Conservation (phyloP, 805 yeast genomes). For the Priceomyces haplophilus region DNA sequence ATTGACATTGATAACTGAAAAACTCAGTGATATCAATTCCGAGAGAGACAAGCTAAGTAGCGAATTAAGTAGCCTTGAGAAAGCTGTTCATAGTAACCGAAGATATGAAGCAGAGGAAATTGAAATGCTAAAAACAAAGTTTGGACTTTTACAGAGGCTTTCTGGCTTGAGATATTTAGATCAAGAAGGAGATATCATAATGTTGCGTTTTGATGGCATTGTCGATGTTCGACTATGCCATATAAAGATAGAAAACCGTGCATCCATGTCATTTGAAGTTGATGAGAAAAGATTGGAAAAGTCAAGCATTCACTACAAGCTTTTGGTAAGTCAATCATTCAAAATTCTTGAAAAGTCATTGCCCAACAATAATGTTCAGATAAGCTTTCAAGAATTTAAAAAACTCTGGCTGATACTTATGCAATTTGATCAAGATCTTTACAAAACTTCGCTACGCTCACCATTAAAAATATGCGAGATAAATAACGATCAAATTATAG, state of each 20-base stretch:
- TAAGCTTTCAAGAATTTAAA: slow-evolving; percentile 7
- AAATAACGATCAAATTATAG: slow-evolving; percentile 8
- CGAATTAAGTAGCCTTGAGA: slow-evolving; percentile 11
- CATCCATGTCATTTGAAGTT: neutral
- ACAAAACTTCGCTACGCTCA: slow-evolving; percentile 24
- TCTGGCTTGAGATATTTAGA: slow-evolving; percentile 21
- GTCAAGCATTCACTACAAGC: neutral
- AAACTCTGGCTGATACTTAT: slow-evolving; percentile 17
- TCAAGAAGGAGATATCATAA: slow-evolving; percentile 8
- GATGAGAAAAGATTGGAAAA: neutral
- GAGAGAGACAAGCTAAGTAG: slow-evolving; percentile 9
- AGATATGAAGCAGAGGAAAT: slow-evolving; percentile 21
- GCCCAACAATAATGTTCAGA: neutral
- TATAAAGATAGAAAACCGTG: neutral
- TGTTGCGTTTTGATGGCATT: slow-evolving; percentile 13
- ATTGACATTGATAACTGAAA: slow-evolving; percentile 9
- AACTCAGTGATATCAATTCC: slow-evolving; percentile 11
- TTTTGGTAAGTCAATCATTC: neutral
- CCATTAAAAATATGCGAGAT: slow-evolving; percentile 20
- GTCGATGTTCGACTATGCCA: slow-evolving; percentile 12
- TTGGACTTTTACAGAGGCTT: slow-evolving; percentile 23
- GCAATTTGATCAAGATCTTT: slow-evolving; percentile 28
- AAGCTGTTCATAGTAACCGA: slow-evolving; percentile 11
- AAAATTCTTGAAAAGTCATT: neutral
- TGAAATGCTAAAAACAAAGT: slow-evolving; percentile 17